phyloP scores from a whole-genome alignment of 106 monocot species.

The Iris macrosiphon region DNA sequence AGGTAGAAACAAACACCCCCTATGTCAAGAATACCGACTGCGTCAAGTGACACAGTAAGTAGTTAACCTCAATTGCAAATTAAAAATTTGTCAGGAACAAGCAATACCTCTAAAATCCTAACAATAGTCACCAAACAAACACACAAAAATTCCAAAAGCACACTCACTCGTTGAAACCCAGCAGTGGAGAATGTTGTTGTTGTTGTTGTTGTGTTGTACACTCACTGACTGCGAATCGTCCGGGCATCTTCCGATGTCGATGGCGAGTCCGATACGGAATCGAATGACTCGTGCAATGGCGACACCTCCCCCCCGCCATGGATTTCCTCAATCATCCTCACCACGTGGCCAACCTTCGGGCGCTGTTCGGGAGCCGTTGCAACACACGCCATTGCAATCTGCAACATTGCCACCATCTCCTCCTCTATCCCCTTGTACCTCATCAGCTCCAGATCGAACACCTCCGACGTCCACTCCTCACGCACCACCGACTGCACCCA shows the following conservation, averaged over 20 bases:
- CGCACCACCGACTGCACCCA: constrained; percentile 97
- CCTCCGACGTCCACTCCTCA: constrained; percentile 98
- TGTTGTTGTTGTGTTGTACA: too few relatives aligned
- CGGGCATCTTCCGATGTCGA: constrained; percentile 42
- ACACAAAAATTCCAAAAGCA: too few relatives aligned
- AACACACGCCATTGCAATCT: constrained; percentile 73
- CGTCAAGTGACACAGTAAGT: too few relatives aligned
- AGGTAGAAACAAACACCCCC: too few relatives aligned
- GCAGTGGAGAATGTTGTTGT: too few relatives aligned
- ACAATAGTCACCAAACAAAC: too few relatives aligned
- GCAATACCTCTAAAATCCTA: too few relatives aligned
- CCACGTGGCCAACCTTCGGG: constrained; percentile 47
- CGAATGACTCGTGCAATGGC: constrained; percentile 64
- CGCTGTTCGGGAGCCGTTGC: constrained; percentile 43
- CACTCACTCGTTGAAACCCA: too few relatives aligned
- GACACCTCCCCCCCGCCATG: constrained; percentile 24
- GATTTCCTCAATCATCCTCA: constrained; percentile 54
- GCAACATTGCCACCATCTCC: constrained; percentile 85
- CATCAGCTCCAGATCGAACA: constrained; percentile 96
- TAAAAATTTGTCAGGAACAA: too few relatives aligned
- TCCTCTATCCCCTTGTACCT: constrained; percentile 87
- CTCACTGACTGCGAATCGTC: not conserved
- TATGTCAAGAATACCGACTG: too few relatives aligned
- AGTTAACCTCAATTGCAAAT: too few relatives aligned
- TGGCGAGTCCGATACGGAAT: constrained; percentile 65